These are phyloP conservation scores for Rheum nobile DNA, from an alignment of 148 eudicot species.

Conservation along the genomic window DNA sequence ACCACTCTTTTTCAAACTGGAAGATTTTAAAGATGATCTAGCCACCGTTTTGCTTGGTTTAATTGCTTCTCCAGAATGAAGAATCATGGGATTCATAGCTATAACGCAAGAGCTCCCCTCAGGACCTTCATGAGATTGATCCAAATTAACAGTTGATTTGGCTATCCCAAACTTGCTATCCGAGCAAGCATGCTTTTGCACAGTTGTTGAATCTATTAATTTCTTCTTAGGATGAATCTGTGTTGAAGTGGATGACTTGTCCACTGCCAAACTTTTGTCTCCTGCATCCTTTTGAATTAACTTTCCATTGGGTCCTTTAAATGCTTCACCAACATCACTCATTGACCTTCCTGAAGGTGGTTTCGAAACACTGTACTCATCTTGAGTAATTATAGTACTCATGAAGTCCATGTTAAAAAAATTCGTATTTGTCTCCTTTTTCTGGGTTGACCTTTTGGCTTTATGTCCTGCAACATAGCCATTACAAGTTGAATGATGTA, in stretches of 20 bases:
- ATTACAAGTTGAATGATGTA: neutral
- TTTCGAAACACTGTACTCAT: slow-evolving; percentile 58
- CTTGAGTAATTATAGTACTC: slow-evolving; percentile 58
- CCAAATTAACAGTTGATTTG: slow-evolving; percentile 4
- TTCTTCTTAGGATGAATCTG: slow-evolving; percentile 8
- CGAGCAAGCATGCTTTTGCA: neutral
- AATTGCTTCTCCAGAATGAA: slow-evolving; percentile 13
- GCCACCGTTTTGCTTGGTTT: slow-evolving; percentile 17
- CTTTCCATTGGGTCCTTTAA: slow-evolving; percentile 20
- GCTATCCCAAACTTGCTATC: neutral
- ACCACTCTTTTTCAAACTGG: slow-evolving; percentile 29
- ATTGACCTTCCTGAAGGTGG: slow-evolving; percentile 8
- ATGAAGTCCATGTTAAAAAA: slow-evolving; percentile 42
- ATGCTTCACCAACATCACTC: slow-evolving; percentile 19
- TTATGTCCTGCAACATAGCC: slow-evolving; percentile 37
- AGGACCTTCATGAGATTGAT: slow-evolving; percentile 13
- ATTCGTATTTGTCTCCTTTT: slow-evolving; percentile 24
- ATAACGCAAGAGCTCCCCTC: slow-evolving; percentile 13
- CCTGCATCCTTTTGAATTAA: slow-evolving; percentile 13
- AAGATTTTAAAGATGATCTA: slow-evolving; percentile 53
- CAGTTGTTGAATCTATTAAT: slow-evolving; percentile 10
- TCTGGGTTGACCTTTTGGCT: slow-evolving; percentile 19
- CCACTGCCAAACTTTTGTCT: slow-evolving; percentile 11
- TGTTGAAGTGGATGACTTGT: slow-evolving; percentile 13
- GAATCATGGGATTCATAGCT: slow-evolving; percentile 3